phyloP scores from a whole-genome alignment of 371 early-diverging fungal genomes.

The Dentiscutata heterogama region DNA sequence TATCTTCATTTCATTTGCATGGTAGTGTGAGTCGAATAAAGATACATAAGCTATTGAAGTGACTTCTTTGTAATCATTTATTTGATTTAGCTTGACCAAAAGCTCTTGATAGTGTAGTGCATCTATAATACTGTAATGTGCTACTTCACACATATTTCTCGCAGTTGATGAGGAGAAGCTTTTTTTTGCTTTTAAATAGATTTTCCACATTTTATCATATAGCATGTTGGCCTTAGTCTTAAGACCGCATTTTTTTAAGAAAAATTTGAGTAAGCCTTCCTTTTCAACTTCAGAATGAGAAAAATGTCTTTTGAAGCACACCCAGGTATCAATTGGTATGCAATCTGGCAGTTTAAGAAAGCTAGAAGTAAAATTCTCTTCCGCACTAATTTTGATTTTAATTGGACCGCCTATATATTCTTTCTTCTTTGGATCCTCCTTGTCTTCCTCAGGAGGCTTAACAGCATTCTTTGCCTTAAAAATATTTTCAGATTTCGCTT shows the following conservation, averaged over 20 bases:
- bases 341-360: slow-evolving; percentile 22
- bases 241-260: not conserved
- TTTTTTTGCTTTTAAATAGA: slow-evolving; percentile 7
- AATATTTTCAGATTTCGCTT: too few relatives aligned
- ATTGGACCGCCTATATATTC: not conserved
- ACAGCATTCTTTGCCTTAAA: too few relatives aligned
- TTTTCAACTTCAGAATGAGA: too few relatives aligned
- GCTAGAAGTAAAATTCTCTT: not conserved
- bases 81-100: slow-evolving; percentile 20
- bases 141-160: not conserved
- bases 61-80: slow-evolving; percentile 28
- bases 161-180: not conserved
- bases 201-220: not conserved
- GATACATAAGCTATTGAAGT: slow-evolving; percentile 35
- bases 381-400: not conserved
- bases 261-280: not conserved
- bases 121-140: not conserved
- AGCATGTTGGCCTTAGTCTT: slow-evolving; percentile 1
- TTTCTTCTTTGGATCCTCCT: not conserved
- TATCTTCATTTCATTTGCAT: not conserved
- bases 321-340: not conserved
- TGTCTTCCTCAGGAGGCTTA: not conserved
- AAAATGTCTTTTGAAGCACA: not conserved
- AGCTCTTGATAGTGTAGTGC: slow-evolving; percentile 18
- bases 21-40: slow-evolving; percentile 14